A percentile compares a stretch with the other conserved stretches of the same genome.
These are phyloP conservation scores for Pseudonitzschia multiseries DNA, from an alignment of 108 stramenopile species.

Conservation along the genomic window DNA sequence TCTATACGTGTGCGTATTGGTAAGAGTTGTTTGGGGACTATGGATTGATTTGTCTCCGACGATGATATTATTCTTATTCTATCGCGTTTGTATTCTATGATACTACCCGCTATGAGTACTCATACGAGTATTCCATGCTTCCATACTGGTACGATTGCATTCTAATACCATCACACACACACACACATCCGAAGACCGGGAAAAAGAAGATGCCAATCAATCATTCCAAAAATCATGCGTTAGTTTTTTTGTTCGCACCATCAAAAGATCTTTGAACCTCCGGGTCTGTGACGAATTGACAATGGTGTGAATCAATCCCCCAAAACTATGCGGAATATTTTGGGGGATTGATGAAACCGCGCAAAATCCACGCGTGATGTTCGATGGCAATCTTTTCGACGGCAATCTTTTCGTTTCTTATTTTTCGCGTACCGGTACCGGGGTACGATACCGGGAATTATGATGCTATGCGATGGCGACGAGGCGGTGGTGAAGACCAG, in stretches of 20 bases:
- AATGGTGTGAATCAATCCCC: neutral
- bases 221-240: neutral
- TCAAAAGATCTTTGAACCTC: neutral
- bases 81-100: too few species aligned
- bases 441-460: too few species aligned
- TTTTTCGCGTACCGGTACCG: too few species aligned
- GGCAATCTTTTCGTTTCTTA: neutral
- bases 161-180: neutral
- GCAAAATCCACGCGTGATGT: neutral
- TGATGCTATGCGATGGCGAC: too few species aligned
- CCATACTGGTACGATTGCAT: too few species aligned
- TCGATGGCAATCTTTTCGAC: constrained; percentile 6
- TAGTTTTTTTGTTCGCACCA: neutral
- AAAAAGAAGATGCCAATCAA: neutral
- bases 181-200: neutral
- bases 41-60: neutral
- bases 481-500: too few species aligned
- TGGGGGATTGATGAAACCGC: neutral
- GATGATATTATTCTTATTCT: neutral
- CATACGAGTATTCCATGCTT: too few species aligned
- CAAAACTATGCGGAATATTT: neutral
- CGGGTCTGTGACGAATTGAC: neutral
- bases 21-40: neutral
- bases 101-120: too few species aligned
- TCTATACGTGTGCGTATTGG: neutral